phyloP scores from a whole-genome alignment of 257 asterid species.

The Mitragyna speciosa region DNA sequence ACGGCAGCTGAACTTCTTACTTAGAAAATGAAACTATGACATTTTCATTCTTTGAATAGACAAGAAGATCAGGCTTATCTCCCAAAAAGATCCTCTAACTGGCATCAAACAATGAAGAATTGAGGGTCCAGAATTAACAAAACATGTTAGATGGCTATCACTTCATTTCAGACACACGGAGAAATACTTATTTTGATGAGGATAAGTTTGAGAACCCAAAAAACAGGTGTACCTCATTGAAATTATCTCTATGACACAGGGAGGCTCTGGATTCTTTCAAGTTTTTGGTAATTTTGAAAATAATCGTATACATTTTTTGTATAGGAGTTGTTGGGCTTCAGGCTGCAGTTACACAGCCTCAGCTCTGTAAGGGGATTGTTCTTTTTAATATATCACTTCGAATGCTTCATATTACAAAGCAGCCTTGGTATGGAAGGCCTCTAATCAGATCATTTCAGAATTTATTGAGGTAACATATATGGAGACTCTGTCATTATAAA shows the following conservation, averaged over 20 bases:
- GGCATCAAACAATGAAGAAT: too few relatives aligned
- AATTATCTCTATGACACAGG: background rate
- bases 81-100: background rate
- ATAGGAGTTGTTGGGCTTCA: slow-evolving; percentile 95
- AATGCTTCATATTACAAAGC: slow-evolving; percentile 88
- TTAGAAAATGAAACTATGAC: background rate
- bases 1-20: background rate
- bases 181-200: background rate
- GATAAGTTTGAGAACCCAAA: background rate
- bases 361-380: slow-evolving; percentile 71
- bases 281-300: background rate
- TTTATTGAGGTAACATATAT: slow-evolving; percentile 56
- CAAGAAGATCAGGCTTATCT: background rate
- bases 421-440: slow-evolving; percentile 86
- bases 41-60: background rate
- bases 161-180: too few relatives aligned
- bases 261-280: background rate
- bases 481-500: background rate
- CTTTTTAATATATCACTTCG: slow-evolving; percentile 87
- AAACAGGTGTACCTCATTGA: background rate
- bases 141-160: background rate
- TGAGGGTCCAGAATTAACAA: too few relatives aligned
- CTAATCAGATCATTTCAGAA: slow-evolving; percentile 78
- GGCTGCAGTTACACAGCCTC: slow-evolving; percentile 74
- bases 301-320: slow-evolving; percentile 6